phyloP scores from a whole-genome alignment of 305 asterid genomes.

The Rubia tinctorum region DNA sequence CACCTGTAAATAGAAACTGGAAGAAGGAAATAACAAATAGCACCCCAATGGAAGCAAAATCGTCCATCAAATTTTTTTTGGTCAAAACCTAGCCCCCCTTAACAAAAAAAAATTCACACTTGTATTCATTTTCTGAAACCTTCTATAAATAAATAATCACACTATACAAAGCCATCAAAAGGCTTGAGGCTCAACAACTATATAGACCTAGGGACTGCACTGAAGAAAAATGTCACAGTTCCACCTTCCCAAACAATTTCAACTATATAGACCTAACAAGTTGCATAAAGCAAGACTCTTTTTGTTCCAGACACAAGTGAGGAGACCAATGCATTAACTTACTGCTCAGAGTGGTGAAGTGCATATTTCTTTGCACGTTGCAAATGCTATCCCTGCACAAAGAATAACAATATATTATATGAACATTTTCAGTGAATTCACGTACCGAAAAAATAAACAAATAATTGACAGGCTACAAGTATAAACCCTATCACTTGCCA shows the following conservation, averaged over 20 bases:
- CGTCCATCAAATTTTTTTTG: not conserved
- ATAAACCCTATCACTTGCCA: slow-evolving; percentile 60
- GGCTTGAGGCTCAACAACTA: not conserved
- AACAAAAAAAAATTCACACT: not conserved
- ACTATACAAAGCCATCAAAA: not conserved
- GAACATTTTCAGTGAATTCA: slow-evolving; percentile 11
- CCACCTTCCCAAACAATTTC: too few relatives aligned
- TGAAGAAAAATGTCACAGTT: too few relatives aligned
- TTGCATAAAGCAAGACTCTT: not conserved
- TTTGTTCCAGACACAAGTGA: not conserved
- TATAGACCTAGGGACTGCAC: too few relatives aligned
- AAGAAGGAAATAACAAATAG: not conserved
- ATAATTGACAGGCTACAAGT: not conserved
- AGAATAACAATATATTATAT: slow-evolving; percentile 3
- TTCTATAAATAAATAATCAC: not conserved
- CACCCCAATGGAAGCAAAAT: not conserved
- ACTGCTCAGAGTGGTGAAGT: slow-evolving; percentile 72
- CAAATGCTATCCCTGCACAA: slow-evolving; percentile 82
- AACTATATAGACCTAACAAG: not conserved
- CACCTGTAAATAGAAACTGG: not conserved
- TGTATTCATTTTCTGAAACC: not conserved
- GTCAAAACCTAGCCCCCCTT: not conserved
- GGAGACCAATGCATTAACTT: slow-evolving; percentile 35
- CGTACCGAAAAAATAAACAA: slow-evolving; percentile 7
- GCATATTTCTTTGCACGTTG: slow-evolving; percentile 82